Percentiles rank a stretch among this genome's conserved stretches.
phyloP scores from a whole-genome alignment of 495 filamentous ascomycete genomes.

The Hypoxylon trugodes region DNA sequence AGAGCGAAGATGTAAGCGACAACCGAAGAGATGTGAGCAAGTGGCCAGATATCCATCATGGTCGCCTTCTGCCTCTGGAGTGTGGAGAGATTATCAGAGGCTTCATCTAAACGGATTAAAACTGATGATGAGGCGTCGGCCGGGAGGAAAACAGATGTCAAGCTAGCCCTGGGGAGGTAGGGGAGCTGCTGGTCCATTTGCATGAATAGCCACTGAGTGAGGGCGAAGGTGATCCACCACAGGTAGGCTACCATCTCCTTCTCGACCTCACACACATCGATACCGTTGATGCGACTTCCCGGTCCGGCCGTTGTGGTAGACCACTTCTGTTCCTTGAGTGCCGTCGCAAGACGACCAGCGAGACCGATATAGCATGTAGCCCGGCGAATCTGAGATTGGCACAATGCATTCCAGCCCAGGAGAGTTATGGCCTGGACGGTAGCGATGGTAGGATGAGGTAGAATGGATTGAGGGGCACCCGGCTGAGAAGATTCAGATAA shows the following conservation, averaged over 20 bases:
- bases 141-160: constrained; percentile 1
- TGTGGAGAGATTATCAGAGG: constrained; percentile 1
- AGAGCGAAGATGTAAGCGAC: constrained; percentile 3
- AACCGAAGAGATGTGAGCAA: constrained; percentile 1
- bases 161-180: background rate
- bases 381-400: constrained; percentile 10
- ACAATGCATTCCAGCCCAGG: constrained; percentile 4
- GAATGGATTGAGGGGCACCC: background rate
- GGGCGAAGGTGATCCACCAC: constrained; percentile 8
- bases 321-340: constrained; percentile 3
- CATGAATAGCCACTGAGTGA: constrained; percentile 4
- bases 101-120: background rate
- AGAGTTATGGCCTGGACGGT: constrained; percentile 6
- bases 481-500: background rate
- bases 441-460: constrained; percentile 2
- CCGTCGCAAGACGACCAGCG: background rate
- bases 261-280: constrained; percentile 9
- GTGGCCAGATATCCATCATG: constrained; percentile 3
- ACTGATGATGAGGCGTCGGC: background rate
- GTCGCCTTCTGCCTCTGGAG: constrained; percentile 3
- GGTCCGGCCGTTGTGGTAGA: background rate
- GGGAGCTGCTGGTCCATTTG: constrained; percentile 6
- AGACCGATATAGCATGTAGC: constrained; percentile 6
- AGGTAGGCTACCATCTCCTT: constrained; percentile 6
- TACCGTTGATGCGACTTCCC: constrained; percentile 4